Evolutionary conservation across 495 filamentous ascomycete genomes (phyloP).

Genomic region (Tuber borchii): DNA sequence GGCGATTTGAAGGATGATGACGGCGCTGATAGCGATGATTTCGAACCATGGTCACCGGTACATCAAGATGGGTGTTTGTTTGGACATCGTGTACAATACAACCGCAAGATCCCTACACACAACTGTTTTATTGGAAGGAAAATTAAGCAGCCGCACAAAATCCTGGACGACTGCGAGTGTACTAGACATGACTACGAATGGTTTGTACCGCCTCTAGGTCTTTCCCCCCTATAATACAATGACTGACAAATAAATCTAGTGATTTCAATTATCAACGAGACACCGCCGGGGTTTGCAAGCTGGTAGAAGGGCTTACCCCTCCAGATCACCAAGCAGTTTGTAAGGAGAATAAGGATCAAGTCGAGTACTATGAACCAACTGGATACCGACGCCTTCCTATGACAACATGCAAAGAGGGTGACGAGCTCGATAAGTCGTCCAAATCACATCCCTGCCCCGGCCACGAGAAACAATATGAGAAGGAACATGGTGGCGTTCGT

Average conservation of each 20-base stretch:
- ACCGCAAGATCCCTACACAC: conserved; percentile 68
- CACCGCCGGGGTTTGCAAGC: conserved; percentile 63
- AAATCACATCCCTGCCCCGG: conserved; percentile 59
- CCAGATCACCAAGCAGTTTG: conserved; percentile 62
- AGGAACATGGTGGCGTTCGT: conserved; percentile 59
- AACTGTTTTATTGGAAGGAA: conserved; percentile 72
- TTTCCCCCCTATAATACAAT: not conserved
- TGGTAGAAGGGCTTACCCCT: conserved; percentile 62
- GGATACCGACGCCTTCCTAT: conserved; percentile 88
- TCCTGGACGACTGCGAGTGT: conserved; percentile 71
- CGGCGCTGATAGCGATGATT: conserved; percentile 59
- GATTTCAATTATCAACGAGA: conserved; percentile 88
- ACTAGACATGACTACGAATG: conserved; percentile 86
- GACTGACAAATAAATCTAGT: conserved; percentile 45
- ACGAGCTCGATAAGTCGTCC: conserved; percentile 58
- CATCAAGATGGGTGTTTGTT: conserved; percentile 78
- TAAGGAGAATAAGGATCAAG: conserved; percentile 54
- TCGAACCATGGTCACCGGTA: conserved; percentile 73
- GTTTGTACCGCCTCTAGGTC: conserved; percentile 49
- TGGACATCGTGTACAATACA: conserved; percentile 80
- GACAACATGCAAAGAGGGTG: conserved; percentile 73
- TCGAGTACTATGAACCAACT: conserved; percentile 73
- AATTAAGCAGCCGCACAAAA: conserved; percentile 61
- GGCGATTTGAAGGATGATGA: conserved; percentile 55
- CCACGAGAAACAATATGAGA: conserved; percentile 68